Base-by-base conservation (phyloP, 1,284 basidiomycete genomes). In the Grifola frondosa region DNA sequence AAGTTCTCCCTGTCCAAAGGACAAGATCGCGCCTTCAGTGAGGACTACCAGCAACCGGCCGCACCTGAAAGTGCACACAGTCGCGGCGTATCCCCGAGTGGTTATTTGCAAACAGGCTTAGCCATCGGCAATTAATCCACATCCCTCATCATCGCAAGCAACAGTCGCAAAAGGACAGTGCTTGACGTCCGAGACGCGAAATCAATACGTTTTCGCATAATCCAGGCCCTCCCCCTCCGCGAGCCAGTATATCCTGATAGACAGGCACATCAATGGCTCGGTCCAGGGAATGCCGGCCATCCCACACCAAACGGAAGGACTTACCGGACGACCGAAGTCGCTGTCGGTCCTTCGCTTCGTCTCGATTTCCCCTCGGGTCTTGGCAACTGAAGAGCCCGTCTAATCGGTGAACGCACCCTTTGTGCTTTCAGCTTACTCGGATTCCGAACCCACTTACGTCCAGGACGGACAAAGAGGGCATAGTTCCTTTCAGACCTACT, bases 91-190 rank as follows among this genome's bases (percentile, higher is more conserved):
- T 66, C 65, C 61, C 54, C 65, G 46, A 67, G 50, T 65, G 57
- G 52, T 60, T 63, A 61, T 50, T 57, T 63, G 64, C 63, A 34
- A 57, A 56, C 60, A 61, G 61, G 59, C 58, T 60, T 69, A 60
- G 63, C 67, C 62, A 69, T 65, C 57, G 61, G 66, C 64, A 67
- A 68, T 56, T 58, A 66, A 68, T 65, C 64, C 66, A 63, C 64
- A 63, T 57, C 58, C 64, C 62, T 62, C 57, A 41, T 39, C 52
- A 51, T 46, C 24, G 47, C 58, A 41, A 44, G 30, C 53, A 50
- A 44, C 37, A 43, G 39, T 43, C 48, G 42, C 46, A 47, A 35
- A 58, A 43, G 42, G 51, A 54, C 52, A 44, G 38, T 38, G 31
- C 30, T 43, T 29, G 48, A 50, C 39, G 19, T 30, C 25, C 19